Conservation (phyloP, 805 yeast genomes). For the Komagataella pastoris region DNA sequence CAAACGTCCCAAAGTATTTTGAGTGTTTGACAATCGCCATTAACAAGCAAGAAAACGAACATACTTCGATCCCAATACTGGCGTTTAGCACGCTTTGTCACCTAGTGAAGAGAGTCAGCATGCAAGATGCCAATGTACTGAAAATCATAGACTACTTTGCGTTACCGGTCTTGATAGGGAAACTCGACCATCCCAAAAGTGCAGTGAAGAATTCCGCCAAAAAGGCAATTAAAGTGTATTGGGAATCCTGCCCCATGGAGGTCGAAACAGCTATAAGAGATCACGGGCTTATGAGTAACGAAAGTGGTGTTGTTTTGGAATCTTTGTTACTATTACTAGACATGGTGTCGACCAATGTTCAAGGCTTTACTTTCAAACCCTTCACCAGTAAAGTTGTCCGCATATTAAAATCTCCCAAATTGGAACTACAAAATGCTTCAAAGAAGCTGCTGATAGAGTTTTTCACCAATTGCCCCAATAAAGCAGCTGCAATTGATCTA, state of each 20-base stretch:
- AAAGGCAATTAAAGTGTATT: constrained; percentile 37
- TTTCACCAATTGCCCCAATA: constrained; percentile 20
- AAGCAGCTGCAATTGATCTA: constrained; percentile 31
- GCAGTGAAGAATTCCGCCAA: constrained; percentile 28
- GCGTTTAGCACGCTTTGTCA: constrained; percentile 43
- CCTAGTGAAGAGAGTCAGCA: constrained; percentile 40
- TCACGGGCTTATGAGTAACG: constrained; percentile 26
- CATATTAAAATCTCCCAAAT: constrained; percentile 8
- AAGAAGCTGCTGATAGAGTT: constrained; percentile 18
- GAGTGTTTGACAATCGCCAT: constrained; percentile 34
- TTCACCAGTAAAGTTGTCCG: constrained; percentile 13
- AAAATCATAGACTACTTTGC: constrained; percentile 27
- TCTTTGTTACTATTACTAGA: constrained; percentile 30
- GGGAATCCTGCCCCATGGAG: constrained; percentile 35
- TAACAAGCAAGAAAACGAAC: constrained; percentile 15
- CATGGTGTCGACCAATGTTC: constrained; percentile 19
- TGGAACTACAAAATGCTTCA: background rate
- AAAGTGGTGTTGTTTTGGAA: constrained; percentile 25
- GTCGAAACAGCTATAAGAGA: constrained; percentile 33
- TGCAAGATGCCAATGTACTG: constrained; percentile 36
- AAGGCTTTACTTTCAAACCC: constrained; percentile 19
- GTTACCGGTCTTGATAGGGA: constrained; percentile 36
- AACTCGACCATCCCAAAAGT: constrained; percentile 27
- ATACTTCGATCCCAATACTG: constrained; percentile 21
- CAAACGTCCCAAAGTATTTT: constrained; percentile 33